These are phyloP conservation scores for Nakaseomyces delphensis DNA, from an alignment of 1,139 yeast genomes.

Conservation along the genomic window DNA sequence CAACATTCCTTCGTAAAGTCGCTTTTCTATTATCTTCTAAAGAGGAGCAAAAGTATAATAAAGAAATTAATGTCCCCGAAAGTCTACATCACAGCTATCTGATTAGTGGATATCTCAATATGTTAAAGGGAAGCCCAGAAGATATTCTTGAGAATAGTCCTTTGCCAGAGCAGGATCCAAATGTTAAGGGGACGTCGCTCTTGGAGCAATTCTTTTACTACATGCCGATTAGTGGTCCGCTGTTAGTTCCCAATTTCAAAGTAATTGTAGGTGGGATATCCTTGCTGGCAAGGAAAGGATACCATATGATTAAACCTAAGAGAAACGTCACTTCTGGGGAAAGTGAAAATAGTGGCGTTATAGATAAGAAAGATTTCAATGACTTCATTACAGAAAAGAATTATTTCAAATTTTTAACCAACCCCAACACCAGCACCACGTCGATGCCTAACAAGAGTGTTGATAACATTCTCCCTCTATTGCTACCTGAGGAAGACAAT, in stretches of 20 bases:
- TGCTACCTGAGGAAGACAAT: constrained; percentile 40
- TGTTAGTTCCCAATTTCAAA: neutral
- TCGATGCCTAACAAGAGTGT: constrained; percentile 8
- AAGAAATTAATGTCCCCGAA: neutral
- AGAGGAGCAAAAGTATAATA: neutral
- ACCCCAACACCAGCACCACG: constrained; percentile 4
- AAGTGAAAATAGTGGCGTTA: neutral
- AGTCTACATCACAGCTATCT: constrained; percentile 7
- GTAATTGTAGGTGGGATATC: neutral
- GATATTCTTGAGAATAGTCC: constrained; percentile 3
- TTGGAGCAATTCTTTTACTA: neutral
- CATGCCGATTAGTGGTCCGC: neutral
- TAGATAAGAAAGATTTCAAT: constrained; percentile 15
- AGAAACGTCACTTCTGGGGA: neutral
- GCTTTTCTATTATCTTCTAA: neutral
- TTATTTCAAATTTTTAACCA: constrained; percentile 20
- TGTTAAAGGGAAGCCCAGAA: constrained; percentile 10
- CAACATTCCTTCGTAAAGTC: neutral
- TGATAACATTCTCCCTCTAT: constrained; percentile 11
- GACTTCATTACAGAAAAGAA: constrained; percentile 23
- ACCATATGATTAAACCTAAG: neutral
- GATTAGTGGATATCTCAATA: constrained; percentile 16
- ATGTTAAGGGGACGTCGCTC: neutral
- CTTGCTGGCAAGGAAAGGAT: neutral
- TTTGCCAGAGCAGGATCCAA: neutral